Percentiles rank a stretch among this genome's conserved stretches.
Conservation (phyloP, 2,329 filamentous ascomycete genomes). For the Arthrobotrys entomopaga region DNA sequence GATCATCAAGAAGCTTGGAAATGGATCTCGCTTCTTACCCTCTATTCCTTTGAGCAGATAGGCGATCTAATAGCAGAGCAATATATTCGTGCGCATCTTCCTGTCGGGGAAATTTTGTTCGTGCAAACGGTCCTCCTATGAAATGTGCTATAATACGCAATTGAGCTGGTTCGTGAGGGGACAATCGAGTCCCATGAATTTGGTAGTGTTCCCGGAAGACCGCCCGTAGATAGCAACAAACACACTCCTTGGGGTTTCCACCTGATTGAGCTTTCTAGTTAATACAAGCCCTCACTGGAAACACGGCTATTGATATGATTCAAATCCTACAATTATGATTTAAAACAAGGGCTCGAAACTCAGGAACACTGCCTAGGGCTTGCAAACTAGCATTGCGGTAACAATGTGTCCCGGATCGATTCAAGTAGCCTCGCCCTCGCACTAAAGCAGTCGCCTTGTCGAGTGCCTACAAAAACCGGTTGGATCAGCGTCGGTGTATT, state of each 20-base stretch:
- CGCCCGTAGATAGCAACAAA: slow-evolving; percentile 16
- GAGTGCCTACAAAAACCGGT: not conserved
- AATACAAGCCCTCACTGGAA: not conserved
- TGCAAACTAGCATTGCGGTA: slow-evolving; percentile 50
- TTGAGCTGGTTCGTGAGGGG: slow-evolving; percentile 32
- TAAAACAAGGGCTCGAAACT: slow-evolving; percentile 29
- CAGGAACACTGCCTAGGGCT: slow-evolving; percentile 24
- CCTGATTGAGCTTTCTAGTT: slow-evolving; percentile 12
- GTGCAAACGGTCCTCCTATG: slow-evolving; percentile 30
- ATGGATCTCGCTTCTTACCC: slow-evolving; percentile 9
- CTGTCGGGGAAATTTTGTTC: slow-evolving; percentile 17
- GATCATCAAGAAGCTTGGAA: not conserved
- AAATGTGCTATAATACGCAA: slow-evolving; percentile 24
- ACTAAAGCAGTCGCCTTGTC: not conserved
- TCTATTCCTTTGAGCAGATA: slow-evolving; percentile 10
- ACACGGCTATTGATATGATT: not conserved
- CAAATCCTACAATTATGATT: slow-evolving; percentile 31
- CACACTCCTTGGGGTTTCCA: slow-evolving; percentile 11
- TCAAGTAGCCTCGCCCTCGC: slow-evolving; percentile 29
- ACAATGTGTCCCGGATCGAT: slow-evolving; percentile 36
- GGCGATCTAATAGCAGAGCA: slow-evolving; percentile 24
- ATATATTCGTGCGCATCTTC: slow-evolving; percentile 53
- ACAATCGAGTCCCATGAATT: not conserved
- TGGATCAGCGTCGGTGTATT: not conserved
- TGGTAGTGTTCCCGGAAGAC: slow-evolving; percentile 34